Evolutionary conservation across 768 basidiomycete genomes (phyloP).

Genomic region (Fomitopsis serialis): DNA sequence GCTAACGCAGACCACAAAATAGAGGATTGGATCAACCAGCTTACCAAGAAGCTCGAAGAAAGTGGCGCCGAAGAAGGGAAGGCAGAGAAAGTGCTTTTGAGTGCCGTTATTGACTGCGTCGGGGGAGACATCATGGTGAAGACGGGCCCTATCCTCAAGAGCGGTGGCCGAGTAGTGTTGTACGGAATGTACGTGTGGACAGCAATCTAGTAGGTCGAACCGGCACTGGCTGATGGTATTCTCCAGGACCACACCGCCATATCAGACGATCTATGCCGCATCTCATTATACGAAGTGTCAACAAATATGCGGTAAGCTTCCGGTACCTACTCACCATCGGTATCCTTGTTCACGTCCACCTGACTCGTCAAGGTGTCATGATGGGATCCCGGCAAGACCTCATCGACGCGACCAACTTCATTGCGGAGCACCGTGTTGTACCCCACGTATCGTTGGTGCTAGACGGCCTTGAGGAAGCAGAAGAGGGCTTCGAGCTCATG

Average conservation of each 20-base stretch:
- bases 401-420: constrained; percentile 65
- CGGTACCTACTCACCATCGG: too few species aligned
- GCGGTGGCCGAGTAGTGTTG: constrained; percentile 31
- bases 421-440: constrained; percentile 57
- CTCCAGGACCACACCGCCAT: constrained; percentile 34
- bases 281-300: constrained; percentile 76
- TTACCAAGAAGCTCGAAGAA: constrained; percentile 25
- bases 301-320: constrained; percentile 67
- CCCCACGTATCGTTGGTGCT: constrained; percentile 69
- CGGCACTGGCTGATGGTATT: too few species aligned
- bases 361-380: constrained; percentile 53
- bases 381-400: constrained; percentile 82
- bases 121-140: constrained; percentile 36
- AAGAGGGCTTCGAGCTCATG: constrained; percentile 68
- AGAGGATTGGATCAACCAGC: constrained; percentile 31
- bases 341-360: too few species aligned
- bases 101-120: constrained; percentile 40
- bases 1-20: background rate
- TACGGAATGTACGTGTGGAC: constrained; percentile 31
- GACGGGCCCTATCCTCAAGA: constrained; percentile 29
- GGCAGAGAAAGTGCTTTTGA: constrained; percentile 17
- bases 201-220: too few species aligned
- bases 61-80: constrained; percentile 20
- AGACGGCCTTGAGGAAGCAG: constrained; percentile 55
- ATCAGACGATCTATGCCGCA: constrained; percentile 52